Base-by-base conservation (phyloP, 2,329 filamentous ascomycete species). In the Aspergillus caelatus region DNA sequence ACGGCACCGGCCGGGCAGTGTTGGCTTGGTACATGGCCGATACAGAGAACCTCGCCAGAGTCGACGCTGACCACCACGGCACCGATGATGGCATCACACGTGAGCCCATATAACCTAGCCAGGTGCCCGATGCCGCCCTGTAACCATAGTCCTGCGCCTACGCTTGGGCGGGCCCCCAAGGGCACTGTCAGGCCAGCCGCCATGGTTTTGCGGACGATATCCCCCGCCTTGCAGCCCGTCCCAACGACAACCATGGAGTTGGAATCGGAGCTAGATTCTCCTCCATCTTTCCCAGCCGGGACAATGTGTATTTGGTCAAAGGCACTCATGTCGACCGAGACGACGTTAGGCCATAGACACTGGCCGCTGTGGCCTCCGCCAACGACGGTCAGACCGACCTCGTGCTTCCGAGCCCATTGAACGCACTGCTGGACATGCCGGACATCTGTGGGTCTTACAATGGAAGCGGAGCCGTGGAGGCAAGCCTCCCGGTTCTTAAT, bases 41-140 rank as follows among this genome's bases (percentile, higher is more conserved):
- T 68, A 68, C 68, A 83, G 28, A 88, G 34, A n/a, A 86, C 57
- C 46, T 82, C 62, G 34, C 82, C 77, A 41, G 82, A 81, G 0
- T 77, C 70, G 59, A 86, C 80, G 66, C 82, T 83, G 72, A 89
- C 82, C 30, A 89, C 14, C 2, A 89, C 81, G 23, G 84, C 87
- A 65, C 88, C 87, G n/a, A 89, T 72, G 53, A 90, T 84, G 52
- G 82, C 72, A 66, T 90, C 87, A 66, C 85, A 89, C 3, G 86
- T 65, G 14, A 90, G 85, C 1, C 88, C 87, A 65, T 87, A 74
- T 10, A 80, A 60, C 62, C 87, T 79, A 41, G 83, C 70, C n/a
- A 88, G 76, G 66, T 89, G 86, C 2, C 87, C 87, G 56, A 90
- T 87, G 58, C 88, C 87, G 46, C 88, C 88, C 77, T 90, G 87